These are phyloP conservation scores for Fomitiporia mediterranea DNA, from an alignment of 1,284 basidiomycete genomes.

Conservation along the genomic window DNA sequence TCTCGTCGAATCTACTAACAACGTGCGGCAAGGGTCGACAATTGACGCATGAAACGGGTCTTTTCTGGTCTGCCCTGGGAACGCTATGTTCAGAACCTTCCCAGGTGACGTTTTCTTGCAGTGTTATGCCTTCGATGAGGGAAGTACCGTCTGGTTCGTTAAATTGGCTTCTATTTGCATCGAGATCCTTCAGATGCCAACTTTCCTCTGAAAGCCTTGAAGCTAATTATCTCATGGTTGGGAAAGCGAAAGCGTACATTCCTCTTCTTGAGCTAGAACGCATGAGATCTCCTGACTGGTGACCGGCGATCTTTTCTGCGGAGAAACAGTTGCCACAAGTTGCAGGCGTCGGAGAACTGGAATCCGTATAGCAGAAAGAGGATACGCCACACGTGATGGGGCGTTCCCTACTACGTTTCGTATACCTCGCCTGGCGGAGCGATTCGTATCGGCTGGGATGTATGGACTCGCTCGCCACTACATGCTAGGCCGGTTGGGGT, in stretches of 20 bases:
- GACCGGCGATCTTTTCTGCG: constrained; percentile 3
- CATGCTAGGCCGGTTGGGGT: neutral
- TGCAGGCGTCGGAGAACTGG: neutral
- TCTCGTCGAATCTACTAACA: neutral
- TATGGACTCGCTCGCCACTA: neutral
- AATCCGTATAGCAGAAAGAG: neutral
- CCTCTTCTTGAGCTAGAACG: neutral
- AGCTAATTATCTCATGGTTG: neutral
- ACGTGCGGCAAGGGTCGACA: constrained; percentile 1
- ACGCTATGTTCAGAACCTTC: neutral
- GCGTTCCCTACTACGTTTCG: neutral
- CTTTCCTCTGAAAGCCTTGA: neutral
- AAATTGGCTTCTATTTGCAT: neutral
- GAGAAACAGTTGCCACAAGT: constrained; percentile 11
- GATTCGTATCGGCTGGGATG: neutral
- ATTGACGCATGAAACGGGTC: neutral
- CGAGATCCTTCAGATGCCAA: neutral
- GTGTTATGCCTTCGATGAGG: neutral
- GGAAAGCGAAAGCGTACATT: neutral
- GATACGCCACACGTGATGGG: neutral
- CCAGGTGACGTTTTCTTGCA: too few species aligned
- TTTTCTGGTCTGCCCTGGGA: neutral
- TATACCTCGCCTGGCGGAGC: neutral
- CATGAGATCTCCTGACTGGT: neutral
- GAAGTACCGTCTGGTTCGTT: neutral